Percentiles rank a stretch among this genome's conserved stretches.
These are phyloP conservation scores for Globisporangium solare DNA, from an alignment of 352 stramenopile species.

Conservation along the genomic window DNA sequence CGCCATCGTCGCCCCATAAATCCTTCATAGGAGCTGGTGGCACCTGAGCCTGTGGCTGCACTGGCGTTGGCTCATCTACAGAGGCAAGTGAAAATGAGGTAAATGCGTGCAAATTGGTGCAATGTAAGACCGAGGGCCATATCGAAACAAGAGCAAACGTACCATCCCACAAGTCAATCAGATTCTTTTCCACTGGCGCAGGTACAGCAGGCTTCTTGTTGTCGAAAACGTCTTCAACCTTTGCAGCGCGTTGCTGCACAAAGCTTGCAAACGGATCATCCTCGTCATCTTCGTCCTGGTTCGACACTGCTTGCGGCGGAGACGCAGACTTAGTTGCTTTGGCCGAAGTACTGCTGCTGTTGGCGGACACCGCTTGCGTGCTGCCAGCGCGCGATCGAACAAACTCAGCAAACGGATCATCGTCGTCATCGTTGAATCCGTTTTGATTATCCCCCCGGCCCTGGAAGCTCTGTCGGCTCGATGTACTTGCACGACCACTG, in stretches of 20 bases:
- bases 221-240: conserved; percentile 22
- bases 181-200: conserved; percentile 23
- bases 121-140: not conserved
- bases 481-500: too few relatives aligned
- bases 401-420: conserved; percentile 66
- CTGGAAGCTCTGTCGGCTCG: too few relatives aligned
- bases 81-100: not conserved
- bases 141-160: not conserved
- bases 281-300: conserved; percentile 27
- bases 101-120: too few relatives aligned
- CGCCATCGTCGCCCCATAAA: too few relatives aligned
- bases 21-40: too few relatives aligned
- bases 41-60: too few relatives aligned
- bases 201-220: conserved; percentile 18
- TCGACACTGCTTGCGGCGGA: not conserved
- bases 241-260: conserved; percentile 42
- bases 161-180: conserved; percentile 73
- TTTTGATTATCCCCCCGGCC: conserved; percentile 11
- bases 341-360: conserved; percentile 1
- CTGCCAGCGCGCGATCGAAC: conserved; percentile 32
- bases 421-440: conserved; percentile 21
- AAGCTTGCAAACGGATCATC: conserved; percentile 69
- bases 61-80: conserved; percentile 14
- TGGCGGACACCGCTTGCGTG: conserved; percentile 17
- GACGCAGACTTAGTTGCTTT: not conserved